These are phyloP conservation scores for Phytophthora nicotianae DNA, from an alignment of 352 stramenopile genomes.

Conservation along the genomic window DNA sequence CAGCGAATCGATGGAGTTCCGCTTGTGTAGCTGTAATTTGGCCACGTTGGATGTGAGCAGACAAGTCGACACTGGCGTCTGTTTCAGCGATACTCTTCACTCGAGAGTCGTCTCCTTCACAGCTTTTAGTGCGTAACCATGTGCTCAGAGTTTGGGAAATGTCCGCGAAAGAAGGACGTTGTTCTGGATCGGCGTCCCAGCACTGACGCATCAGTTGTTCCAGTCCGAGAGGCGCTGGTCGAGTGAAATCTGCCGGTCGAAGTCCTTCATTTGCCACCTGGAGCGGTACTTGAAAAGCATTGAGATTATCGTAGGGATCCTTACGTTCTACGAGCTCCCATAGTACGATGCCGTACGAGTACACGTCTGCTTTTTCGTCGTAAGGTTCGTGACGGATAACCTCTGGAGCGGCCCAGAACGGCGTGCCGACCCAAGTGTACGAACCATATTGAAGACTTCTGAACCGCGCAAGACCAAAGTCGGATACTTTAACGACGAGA, in stretches of 20 bases:
- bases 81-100: constrained; percentile 18
- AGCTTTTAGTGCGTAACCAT: constrained; percentile 43
- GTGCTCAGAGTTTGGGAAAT: constrained; percentile 65
- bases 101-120: constrained; percentile 19
- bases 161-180: constrained; percentile 66
- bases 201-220: constrained; percentile 80
- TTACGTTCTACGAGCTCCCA: constrained; percentile 80
- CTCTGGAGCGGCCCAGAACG: constrained; percentile 79
- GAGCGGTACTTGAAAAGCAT: constrained; percentile 78
- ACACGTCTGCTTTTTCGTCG: constrained; percentile 81
- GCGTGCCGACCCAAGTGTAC: constrained; percentile 81
- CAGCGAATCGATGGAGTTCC: constrained; percentile 64
- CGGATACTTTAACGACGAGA: constrained; percentile 74
- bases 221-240: constrained; percentile 56
- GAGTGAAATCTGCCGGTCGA: constrained; percentile 52
- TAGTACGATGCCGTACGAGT: constrained; percentile 73
- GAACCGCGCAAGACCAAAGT: constrained; percentile 78
- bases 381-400: constrained; percentile 81
- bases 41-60: constrained; percentile 58
- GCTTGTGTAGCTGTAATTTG: constrained; percentile 47
- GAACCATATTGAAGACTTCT: constrained; percentile 38
- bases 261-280: constrained; percentile 75
- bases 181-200: constrained; percentile 72
- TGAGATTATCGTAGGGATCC: constrained; percentile 74
- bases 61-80: constrained; percentile 47